Evolutionary conservation across 768 basidiomycete genomes (phyloP).

Genomic region (Chlorophyllum brunneum): DNA sequence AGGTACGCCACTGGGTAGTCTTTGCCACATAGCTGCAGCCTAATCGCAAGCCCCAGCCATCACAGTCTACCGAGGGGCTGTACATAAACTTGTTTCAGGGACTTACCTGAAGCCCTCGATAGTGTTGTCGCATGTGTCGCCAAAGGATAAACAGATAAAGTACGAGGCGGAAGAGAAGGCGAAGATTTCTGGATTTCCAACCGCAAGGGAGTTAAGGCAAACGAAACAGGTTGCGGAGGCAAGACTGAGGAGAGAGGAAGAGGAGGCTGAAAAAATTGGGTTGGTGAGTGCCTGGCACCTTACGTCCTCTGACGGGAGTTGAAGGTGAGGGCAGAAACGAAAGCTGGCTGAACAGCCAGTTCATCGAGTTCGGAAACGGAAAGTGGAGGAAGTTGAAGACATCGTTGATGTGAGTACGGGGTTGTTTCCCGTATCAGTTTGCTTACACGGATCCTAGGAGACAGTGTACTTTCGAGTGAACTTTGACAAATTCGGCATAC

Average conservation of each 20-base stretch:
- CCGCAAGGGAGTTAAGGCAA: slow-evolving; percentile 73
- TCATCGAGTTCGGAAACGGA: slow-evolving; percentile 25
- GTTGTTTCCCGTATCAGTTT: slow-evolving; percentile 2
- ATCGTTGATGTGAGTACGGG: slow-evolving; percentile 60
- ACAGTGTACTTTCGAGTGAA: slow-evolving; percentile 82
- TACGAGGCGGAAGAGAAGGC: slow-evolving; percentile 78
- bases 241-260: slow-evolving; percentile 65
- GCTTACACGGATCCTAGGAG: slow-evolving; percentile 39
- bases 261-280: slow-evolving; percentile 69
- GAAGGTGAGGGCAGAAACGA: slow-evolving; percentile 48
- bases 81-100: slow-evolving; percentile 68
- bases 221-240: slow-evolving; percentile 64
- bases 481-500: slow-evolving; percentile 81
- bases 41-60: slow-evolving; percentile 15
- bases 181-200: slow-evolving; percentile 73
- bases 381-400: slow-evolving; percentile 53
- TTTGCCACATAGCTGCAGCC: background rate
- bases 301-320: background rate
- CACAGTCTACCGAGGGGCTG: slow-evolving; percentile 51
- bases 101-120: slow-evolving; percentile 82
- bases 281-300: slow-evolving; percentile 44
- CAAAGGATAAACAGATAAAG: slow-evolving; percentile 73
- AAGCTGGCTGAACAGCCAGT: slow-evolving; percentile 34
- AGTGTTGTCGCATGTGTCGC: slow-evolving; percentile 71
- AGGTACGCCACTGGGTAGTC: slow-evolving; percentile 32